Evolutionary conservation across 192 early-diverging fungal species (phyloP).

Genomic region (Allomyces macrogynus): DNA sequence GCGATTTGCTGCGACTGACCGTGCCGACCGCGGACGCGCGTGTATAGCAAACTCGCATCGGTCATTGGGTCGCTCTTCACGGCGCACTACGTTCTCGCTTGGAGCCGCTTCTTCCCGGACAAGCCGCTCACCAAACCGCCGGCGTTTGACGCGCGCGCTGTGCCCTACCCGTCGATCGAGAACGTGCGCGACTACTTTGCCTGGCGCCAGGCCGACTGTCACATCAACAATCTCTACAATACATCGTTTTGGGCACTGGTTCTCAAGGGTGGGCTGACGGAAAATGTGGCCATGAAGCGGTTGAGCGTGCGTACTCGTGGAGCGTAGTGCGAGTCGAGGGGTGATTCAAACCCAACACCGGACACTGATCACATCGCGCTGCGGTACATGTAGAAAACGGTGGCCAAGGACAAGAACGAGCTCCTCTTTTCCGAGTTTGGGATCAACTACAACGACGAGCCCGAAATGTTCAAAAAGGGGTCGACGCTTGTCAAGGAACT

Average conservation of each 20-base stretch:
- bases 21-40: conserved; percentile 4
- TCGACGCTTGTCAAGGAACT: not conserved
- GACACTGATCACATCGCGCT: not conserved
- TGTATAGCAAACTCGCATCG: conserved; percentile 51
- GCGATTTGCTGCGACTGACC: conserved; percentile 6
- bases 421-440: conserved; percentile 61
- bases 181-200: conserved; percentile 78
- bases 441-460: conserved; percentile 66
- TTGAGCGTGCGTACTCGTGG: conserved; percentile 33
- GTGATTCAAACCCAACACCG: not conserved
- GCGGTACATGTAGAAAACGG: conserved; percentile 37
- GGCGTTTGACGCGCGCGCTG: conserved; percentile 75
- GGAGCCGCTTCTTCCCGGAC: conserved; percentile 51
- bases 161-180: conserved; percentile 61
- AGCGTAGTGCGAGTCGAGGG: too few species aligned
- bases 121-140: conserved; percentile 51
- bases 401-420: conserved; percentile 79
- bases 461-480: not conserved
- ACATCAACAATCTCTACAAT: conserved; percentile 92
- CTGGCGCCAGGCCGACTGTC: conserved; percentile 92
- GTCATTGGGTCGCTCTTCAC: conserved; percentile 72
- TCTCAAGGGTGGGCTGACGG: conserved; percentile 35
- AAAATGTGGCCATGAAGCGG: conserved; percentile 48
- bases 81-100: conserved; percentile 61
- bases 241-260: conserved; percentile 87